Evolutionary conservation across 2,329 filamentous ascomycete species (phyloP).

Genomic region (Trichophyton rubrum): DNA sequence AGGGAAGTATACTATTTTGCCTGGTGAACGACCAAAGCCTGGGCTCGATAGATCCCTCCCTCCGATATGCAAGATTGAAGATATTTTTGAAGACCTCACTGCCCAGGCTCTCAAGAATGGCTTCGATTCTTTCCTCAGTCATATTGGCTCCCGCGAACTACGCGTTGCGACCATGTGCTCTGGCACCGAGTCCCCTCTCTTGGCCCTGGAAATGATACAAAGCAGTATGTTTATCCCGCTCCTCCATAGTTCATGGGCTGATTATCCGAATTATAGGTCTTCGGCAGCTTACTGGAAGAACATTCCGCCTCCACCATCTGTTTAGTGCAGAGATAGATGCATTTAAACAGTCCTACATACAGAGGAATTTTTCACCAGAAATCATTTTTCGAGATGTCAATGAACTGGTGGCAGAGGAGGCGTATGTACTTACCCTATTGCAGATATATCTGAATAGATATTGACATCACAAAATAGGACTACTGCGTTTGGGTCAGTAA

Average conservation of each 20-base stretch:
- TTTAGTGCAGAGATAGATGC: slow-evolving; percentile 54
- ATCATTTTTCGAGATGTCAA: slow-evolving; percentile 48
- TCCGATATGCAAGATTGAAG: slow-evolving; percentile 35
- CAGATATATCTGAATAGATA: not conserved
- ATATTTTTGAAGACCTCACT: slow-evolving; percentile 41
- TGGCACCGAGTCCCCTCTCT: slow-evolving; percentile 61
- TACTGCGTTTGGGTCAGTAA: slow-evolving; percentile 53
- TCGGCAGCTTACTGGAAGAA: slow-evolving; percentile 20
- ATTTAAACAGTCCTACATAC: slow-evolving; percentile 53
- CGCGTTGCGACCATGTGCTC: slow-evolving; percentile 62
- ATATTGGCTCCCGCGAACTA: slow-evolving; percentile 30
- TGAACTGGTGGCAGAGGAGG: slow-evolving; percentile 39
- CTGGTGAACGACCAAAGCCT: slow-evolving; percentile 13
- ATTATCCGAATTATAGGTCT: slow-evolving; percentile 20
- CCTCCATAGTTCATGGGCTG: not conserved
- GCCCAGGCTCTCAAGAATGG: slow-evolving; percentile 24
- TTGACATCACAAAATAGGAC: slow-evolving; percentile 32
- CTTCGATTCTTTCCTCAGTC: slow-evolving; percentile 25
- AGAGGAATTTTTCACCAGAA: slow-evolving; percentile 43
- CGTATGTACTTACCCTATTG: slow-evolving; percentile 29
- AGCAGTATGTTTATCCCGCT: slow-evolving; percentile 26
- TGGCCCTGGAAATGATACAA: slow-evolving; percentile 49
- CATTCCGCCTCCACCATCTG: slow-evolving; percentile 41
- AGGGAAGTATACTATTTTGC: slow-evolving; percentile 11
- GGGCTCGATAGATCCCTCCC: slow-evolving; percentile 28